Evolutionary conservation across 2,329 filamentous ascomycete genomes (phyloP).

Genomic region (Ambrosiella beaveri): DNA sequence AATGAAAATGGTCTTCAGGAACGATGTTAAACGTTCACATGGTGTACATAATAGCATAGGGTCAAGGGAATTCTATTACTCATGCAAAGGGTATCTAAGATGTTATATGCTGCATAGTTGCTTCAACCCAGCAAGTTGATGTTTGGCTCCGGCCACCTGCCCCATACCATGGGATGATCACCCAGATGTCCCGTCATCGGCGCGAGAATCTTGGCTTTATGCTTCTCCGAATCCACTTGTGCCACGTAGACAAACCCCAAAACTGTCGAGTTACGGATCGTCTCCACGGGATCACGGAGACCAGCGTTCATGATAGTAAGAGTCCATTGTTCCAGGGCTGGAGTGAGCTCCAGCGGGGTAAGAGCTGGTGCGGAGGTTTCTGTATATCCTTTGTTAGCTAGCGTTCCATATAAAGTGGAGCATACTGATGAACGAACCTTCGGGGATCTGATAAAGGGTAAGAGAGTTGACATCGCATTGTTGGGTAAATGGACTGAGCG

Average conservation of each 20-base stretch:
- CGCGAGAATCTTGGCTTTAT: slow-evolving; percentile 62
- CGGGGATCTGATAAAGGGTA: slow-evolving; percentile 51
- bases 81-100: background rate
- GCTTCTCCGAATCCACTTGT: slow-evolving; percentile 73
- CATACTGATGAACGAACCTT: slow-evolving; percentile 28
- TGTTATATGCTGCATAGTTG: background rate
- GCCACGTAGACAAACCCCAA: slow-evolving; percentile 89
- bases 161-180: slow-evolving; percentile 65
- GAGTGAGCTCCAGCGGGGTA: slow-evolving; percentile 46
- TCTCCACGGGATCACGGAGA: slow-evolving; percentile 48
- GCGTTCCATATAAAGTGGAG: background rate
- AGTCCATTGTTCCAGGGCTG: slow-evolving; percentile 61
- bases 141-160: slow-evolving; percentile 70
- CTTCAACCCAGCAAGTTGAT: slow-evolving; percentile 50
- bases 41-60: too few species aligned
- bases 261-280: slow-evolving; percentile 63
- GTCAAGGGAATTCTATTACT: background rate
- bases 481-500: slow-evolving; percentile 74
- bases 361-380: slow-evolving; percentile 27
- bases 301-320: slow-evolving; percentile 71
- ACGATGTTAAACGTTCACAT: too few species aligned
- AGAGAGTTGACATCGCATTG: slow-evolving; percentile 62
- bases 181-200: slow-evolving; percentile 72
- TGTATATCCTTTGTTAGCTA: slow-evolving; percentile 13
- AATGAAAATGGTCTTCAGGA: too few species aligned